Percentiles rank a stretch among this genome's conserved stretches.
These are phyloP conservation scores for Gossypium laxum DNA, from an alignment of 441 rosid species.

Conservation along the genomic window DNA sequence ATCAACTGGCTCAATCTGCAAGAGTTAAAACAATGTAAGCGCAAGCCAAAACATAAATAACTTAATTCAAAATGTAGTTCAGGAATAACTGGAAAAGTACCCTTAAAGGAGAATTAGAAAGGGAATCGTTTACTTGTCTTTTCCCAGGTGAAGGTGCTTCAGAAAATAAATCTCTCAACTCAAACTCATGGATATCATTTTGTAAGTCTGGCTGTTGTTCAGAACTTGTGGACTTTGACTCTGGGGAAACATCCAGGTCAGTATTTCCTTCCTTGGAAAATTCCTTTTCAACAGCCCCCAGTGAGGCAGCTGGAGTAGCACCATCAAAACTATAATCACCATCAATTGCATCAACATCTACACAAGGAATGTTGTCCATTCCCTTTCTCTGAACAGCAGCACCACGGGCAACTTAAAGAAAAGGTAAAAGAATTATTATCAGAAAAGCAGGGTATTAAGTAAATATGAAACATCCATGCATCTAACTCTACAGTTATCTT, in stretches of 20 bases:
- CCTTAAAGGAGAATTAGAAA: slow-evolving; percentile 37
- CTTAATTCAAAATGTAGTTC: slow-evolving; percentile 9
- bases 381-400: slow-evolving; percentile 26
- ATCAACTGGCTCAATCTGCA: slow-evolving; percentile 48
- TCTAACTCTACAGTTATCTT: neutral
- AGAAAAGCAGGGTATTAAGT: neutral
- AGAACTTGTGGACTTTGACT: slow-evolving; percentile 22
- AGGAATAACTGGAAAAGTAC: slow-evolving; percentile 30
- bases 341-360: slow-evolving; percentile 32
- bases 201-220: slow-evolving; percentile 20
- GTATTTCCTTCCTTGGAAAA: slow-evolving; percentile 25
- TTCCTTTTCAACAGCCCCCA: slow-evolving; percentile 17
- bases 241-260: slow-evolving; percentile 13
- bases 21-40: slow-evolving; percentile 12
- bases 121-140: slow-evolving; percentile 25
- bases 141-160: slow-evolving; percentile 32
- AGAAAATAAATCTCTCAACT: slow-evolving; percentile 22
- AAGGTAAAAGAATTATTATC: neutral
- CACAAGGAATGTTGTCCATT: slow-evolving; percentile 21
- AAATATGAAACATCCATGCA: neutral
- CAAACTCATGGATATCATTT: slow-evolving; percentile 24
- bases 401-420: slow-evolving; percentile 37
- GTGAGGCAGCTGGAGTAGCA: slow-evolving; percentile 14
- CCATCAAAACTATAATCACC: slow-evolving; percentile 28
- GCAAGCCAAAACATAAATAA: slow-evolving; percentile 7